Evolutionary conservation across 1,284 basidiomycete species (phyloP).

Genomic region (Amylostereum chailletii): DNA sequence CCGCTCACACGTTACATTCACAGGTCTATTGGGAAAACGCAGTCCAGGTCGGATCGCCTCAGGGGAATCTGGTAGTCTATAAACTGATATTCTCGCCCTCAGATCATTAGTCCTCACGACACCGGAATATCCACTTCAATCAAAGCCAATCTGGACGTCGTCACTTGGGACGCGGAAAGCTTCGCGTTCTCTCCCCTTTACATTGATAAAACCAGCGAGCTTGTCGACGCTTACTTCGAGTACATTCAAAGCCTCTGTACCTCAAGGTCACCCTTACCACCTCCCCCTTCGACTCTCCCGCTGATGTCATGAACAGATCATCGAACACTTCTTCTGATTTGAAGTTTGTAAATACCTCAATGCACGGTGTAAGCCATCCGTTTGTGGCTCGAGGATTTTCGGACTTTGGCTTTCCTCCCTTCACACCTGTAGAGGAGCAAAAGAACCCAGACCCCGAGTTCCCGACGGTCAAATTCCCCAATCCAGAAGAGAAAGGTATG

Average conservation of each 20-base stretch:
- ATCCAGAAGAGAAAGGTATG: slow-evolving; percentile 79
- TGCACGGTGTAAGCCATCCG: slow-evolving; percentile 77
- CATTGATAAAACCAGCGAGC: slow-evolving; percentile 47
- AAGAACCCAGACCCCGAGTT: slow-evolving; percentile 73
- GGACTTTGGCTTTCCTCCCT: slow-evolving; percentile 47
- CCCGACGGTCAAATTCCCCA: slow-evolving; percentile 75
- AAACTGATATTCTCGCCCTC: not conserved
- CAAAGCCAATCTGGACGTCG: slow-evolving; percentile 48
- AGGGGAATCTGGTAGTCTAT: no score
- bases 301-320: slow-evolving; percentile 17
- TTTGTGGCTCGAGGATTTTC: slow-evolving; percentile 52
- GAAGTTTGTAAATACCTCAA: slow-evolving; percentile 70
- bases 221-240: slow-evolving; percentile 52
- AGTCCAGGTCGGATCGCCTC: slow-evolving; percentile 46
- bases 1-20: not conserved
- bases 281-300: not conserved
- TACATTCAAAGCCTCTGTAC: slow-evolving; percentile 33
- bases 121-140: slow-evolving; percentile 64
- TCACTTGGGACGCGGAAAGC: slow-evolving; percentile 33
- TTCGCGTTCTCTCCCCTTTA: slow-evolving; percentile 34
- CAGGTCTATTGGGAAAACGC: slow-evolving; percentile 84
- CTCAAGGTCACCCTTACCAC: slow-evolving; percentile 27
- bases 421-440: slow-evolving; percentile 55
- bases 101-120: slow-evolving; percentile 82
- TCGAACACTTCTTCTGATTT: slow-evolving; percentile 17